phyloP scores from a whole-genome alignment of 345 rosid genomes.

The Lenwebbia sp. region DNA sequence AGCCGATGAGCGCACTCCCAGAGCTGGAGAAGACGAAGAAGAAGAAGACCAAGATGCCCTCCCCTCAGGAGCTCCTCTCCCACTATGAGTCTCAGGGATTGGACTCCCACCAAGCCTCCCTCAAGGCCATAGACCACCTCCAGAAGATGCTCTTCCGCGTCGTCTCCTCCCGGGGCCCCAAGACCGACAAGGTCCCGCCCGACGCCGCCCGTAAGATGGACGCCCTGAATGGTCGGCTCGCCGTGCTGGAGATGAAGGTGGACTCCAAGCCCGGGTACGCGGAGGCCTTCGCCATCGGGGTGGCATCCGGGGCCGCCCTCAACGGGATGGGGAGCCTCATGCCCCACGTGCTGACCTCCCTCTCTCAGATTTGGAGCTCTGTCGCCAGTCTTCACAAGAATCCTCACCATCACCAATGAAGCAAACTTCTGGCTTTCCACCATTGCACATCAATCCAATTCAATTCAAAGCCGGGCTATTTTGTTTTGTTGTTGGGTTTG shows the following conservation, averaged over 20 bases:
- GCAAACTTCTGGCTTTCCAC: neutral
- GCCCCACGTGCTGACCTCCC: slow-evolving; percentile 48
- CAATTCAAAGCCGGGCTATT: neutral
- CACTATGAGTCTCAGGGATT: slow-evolving; percentile 72
- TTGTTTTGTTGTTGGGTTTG: neutral
- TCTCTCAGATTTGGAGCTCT: slow-evolving; percentile 61
- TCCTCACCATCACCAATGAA: neutral
- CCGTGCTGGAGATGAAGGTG: slow-evolving; percentile 67
- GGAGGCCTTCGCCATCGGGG: slow-evolving; percentile 50
- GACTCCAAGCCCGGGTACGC: slow-evolving; percentile 74
- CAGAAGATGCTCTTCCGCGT: slow-evolving; percentile 58
- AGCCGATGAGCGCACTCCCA: neutral
- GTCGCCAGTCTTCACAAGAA: slow-evolving; percentile 11
- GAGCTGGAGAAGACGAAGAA: slow-evolving; percentile 3
- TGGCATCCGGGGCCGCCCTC: slow-evolving; percentile 64
- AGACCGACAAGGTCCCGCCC: slow-evolving; percentile 19
- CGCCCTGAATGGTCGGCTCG: slow-evolving; percentile 35
- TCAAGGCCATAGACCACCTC: slow-evolving; percentile 78
- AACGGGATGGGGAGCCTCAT: slow-evolving; percentile 34
- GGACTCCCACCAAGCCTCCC: slow-evolving; percentile 59
- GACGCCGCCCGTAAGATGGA: slow-evolving; percentile 62
- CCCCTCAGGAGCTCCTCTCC: slow-evolving; percentile 64
- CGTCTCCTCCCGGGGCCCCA: slow-evolving; percentile 29
- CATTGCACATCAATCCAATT: neutral
- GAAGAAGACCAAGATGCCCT: slow-evolving; percentile 33